These are phyloP conservation scores for Elongisporangium prolatum DNA, from an alignment of 352 stramenopile species.

Conservation along the genomic window DNA sequence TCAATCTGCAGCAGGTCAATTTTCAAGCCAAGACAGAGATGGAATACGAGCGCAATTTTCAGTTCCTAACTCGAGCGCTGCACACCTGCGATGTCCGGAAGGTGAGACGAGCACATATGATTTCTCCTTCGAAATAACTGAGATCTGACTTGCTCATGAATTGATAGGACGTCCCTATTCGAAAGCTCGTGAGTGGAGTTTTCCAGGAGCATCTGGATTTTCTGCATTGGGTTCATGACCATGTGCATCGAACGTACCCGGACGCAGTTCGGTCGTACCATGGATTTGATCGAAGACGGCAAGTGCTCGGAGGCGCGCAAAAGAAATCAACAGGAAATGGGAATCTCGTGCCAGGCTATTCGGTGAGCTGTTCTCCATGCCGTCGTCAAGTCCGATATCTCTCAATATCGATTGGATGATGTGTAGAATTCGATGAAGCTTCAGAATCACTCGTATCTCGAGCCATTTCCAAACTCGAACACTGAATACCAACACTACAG, in stretches of 20 bases:
- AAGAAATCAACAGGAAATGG: slow-evolving; percentile 33
- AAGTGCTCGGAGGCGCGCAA: slow-evolving; percentile 24
- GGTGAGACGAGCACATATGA: slow-evolving; percentile 15
- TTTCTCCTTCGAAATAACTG: neutral
- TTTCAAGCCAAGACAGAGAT: slow-evolving; percentile 44
- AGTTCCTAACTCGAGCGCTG: slow-evolving; percentile 47
- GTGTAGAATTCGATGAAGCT: slow-evolving; percentile 32
- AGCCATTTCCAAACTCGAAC: neutral
- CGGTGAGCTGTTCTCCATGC: slow-evolving; percentile 16
- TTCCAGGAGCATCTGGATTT: slow-evolving; percentile 86
- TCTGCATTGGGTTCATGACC: slow-evolving; percentile 77
- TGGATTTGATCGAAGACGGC: slow-evolving; percentile 48
- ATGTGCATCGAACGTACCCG: slow-evolving; percentile 66
- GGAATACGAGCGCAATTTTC: slow-evolving; percentile 68
- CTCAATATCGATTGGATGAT: neutral
- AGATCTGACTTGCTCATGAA: neutral
- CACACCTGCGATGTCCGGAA: slow-evolving; percentile 61
- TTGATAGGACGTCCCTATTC: slow-evolving; percentile 53
- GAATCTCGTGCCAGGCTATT: slow-evolving; percentile 63
- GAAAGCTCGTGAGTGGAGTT: slow-evolving; percentile 58
- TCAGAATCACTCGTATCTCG: slow-evolving; percentile 14
- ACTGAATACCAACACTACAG: neutral
- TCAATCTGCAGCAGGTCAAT: slow-evolving; percentile 48
- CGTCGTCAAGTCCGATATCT: neutral
- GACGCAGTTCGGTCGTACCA: slow-evolving; percentile 50